A percentile compares a stretch with the other conserved stretches of the same genome.
phyloP scores from a whole-genome alignment of 2,329 filamentous ascomycete genomes.

The Chaetomium olivaceum region DNA sequence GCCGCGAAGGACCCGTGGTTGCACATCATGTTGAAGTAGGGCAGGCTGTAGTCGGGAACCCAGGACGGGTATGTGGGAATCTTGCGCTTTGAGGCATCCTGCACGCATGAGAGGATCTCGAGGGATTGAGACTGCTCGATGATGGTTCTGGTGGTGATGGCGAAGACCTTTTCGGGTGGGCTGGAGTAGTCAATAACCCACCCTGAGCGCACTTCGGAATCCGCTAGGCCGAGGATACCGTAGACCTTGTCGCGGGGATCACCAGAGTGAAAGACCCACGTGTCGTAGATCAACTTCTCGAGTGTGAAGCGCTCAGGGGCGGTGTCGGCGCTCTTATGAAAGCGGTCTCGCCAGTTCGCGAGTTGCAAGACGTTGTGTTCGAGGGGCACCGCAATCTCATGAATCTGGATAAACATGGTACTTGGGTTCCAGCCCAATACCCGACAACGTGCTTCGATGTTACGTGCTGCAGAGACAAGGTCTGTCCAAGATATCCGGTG shows the following conservation, averaged over 20 bases:
- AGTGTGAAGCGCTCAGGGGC: conserved; percentile 5
- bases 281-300: conserved; percentile 22
- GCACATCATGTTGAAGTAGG: conserved; percentile 25
- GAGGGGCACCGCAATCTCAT: conserved; percentile 22
- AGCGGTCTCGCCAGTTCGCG: conserved; percentile 18
- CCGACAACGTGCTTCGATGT: conserved; percentile 21
- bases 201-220: neutral
- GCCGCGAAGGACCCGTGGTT: conserved; percentile 12
- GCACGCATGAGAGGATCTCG: conserved; percentile 22
- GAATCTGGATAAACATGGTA: conserved; percentile 18
- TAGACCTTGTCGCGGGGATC: conserved; percentile 25
- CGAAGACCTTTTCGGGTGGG: conserved; percentile 12
- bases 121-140: conserved; percentile 15
- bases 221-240: conserved; percentile 17
- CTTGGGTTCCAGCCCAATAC: conserved; percentile 20
- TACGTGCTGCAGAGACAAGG: conserved; percentile 15
- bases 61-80: conserved; percentile 17
- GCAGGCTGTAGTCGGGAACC: conserved; percentile 24
- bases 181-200: conserved; percentile 22
- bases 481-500: conserved; percentile 11
- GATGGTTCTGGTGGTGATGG: conserved; percentile 11
- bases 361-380: conserved; percentile 21
- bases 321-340: neutral
- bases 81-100: conserved; percentile 15
- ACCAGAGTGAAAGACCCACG: conserved; percentile 19